Base-by-base conservation (phyloP, 202 grass and related monocot genomes). In the Setaria italica region DNA sequence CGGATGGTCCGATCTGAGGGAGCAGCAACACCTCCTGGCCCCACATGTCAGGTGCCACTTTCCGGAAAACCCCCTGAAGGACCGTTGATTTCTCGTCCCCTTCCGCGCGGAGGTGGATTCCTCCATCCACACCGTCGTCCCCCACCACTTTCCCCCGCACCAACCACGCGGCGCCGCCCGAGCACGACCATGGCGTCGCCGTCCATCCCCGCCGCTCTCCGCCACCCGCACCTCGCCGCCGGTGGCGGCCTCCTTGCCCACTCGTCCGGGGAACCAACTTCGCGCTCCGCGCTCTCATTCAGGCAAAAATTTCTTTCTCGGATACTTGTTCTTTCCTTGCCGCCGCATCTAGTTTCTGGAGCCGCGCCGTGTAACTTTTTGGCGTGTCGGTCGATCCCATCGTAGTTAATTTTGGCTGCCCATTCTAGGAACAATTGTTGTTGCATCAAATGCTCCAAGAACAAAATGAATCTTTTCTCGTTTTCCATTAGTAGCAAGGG, bases 121-220 rank as follows among this genome's bases (percentile, higher is more conserved):
- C 71, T 66, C 70, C 71, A 75, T 76, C 74, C 57, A 49, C 50
- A 77, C 8, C 72, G 71, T 53, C 30, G 75, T 13, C 1, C 10
- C 54, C 42, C 5, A 4, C 41, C 71, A 25, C 43, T 67, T 60
- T 11, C 37, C 67, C 56, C 57, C 21, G 79, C 66, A 66, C 82
- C 33, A 8, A 77, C 74, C 80, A 65, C 80, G 80, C 71, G 73
- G 54, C 80, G 72, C 80, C 88, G 80, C 84, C 84, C 74, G 51
- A 87, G 88, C 34, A 2, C 63, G 21, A 64, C 85, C 85, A 90
- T 91, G 89, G 76, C 81, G 70, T 77, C 85, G 76, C 85, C 85
- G 81, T 20, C 85, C 81, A 48, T 76, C 79, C 65, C 79, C 49
- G 16, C 79, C 1, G 81, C 76, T 2, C 46, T 87, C 10, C 63